These are phyloP conservation scores for Aspergillus awamori DNA, from an alignment of 2,329 filamentous ascomycete species.

Conservation along the genomic window DNA sequence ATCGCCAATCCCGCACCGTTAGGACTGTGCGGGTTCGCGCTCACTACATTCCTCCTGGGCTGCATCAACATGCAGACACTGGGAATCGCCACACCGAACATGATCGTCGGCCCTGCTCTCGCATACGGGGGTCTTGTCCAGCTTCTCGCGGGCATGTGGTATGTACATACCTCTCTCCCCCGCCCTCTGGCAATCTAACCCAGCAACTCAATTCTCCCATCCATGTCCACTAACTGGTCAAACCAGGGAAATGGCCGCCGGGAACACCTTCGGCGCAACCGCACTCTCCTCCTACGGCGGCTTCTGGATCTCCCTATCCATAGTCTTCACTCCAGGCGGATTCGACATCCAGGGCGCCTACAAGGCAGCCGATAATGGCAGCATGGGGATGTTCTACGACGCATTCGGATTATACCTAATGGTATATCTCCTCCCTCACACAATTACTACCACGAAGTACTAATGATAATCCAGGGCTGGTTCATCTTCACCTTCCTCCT, in stretches of 20 bases:
- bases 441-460: too few species aligned
- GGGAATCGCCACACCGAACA: conserved; percentile 60
- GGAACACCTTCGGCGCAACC: conserved; percentile 78
- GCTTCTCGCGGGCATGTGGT: conserved; percentile 81
- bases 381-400: conserved; percentile 52
- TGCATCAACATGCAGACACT: conserved; percentile 68
- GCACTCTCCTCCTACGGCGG: conserved; percentile 76
- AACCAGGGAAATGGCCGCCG: conserved; percentile 73
- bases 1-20: conserved; percentile 75
- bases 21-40: conserved; percentile 71
- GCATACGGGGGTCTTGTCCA: conserved; percentile 75
- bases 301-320: conserved; percentile 76
- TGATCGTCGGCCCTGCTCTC: conserved; percentile 68
- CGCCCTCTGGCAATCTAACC: too few species aligned
- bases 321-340: conserved; percentile 65
- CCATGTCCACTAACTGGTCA: neutral
- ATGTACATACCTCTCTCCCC: conserved; percentile 28
- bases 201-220: too few species aligned
- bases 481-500: conserved; percentile 78
- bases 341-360: conserved; percentile 61
- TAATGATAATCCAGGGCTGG: conserved; percentile 57
- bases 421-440: conserved; percentile 37
- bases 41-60: conserved; percentile 77
- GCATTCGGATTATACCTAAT: conserved; percentile 71
- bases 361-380: conserved; percentile 33